Base-by-base conservation (phyloP, 140 eudicot species). In the Anethum foeniculum region DNA sequence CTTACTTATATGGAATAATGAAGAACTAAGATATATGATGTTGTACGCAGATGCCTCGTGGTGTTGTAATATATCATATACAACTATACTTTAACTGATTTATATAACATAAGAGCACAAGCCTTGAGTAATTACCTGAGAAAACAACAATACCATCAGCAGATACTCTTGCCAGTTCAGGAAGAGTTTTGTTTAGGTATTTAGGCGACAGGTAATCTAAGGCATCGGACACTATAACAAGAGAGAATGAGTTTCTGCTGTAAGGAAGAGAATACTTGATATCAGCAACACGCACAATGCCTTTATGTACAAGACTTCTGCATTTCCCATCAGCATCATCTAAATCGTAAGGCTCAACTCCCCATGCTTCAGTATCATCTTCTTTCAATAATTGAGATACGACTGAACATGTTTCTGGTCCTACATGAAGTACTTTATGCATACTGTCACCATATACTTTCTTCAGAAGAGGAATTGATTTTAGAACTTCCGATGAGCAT, bases 291-390 rank as follows among this genome's bases (percentile, higher is more conserved):
- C 98, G 96, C 60, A 94, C 96, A 81, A 92, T 52, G 79, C 97
- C 98, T 84, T 90, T 92, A 71, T 86, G 91, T 46, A 92, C 87
- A 77, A 94, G 98, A 80, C 83, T 89, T 78, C 82, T 89, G 91
- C 98, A 94, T 82, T 78, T 85, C 62, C 75, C 87, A 89, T 94
- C 98, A 80, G 86, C 85, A 52, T 94, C 98, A 71, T 93, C 98
- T 49, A 93, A 85, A 68, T 93, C 98, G 84, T 91, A 93, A 3
- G 98, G 98, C 76, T 93, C 98, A 62, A 93, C 83, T 75, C 98
- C 98, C 98, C 98, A 93, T 23, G 98, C 97, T 86, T 90, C 98
- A 6, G 95, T 90, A 85, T 89, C 96, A 81, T 94, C 97, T 90
- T 94, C 98, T 85, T 90, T 94, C 73, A 88, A 82, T 78, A 94